Percentiles rank a stretch among this genome's conserved stretches.
Evolutionary conservation across 441 rosid species (phyloP).

Genomic region (Populus hybrid): DNA sequence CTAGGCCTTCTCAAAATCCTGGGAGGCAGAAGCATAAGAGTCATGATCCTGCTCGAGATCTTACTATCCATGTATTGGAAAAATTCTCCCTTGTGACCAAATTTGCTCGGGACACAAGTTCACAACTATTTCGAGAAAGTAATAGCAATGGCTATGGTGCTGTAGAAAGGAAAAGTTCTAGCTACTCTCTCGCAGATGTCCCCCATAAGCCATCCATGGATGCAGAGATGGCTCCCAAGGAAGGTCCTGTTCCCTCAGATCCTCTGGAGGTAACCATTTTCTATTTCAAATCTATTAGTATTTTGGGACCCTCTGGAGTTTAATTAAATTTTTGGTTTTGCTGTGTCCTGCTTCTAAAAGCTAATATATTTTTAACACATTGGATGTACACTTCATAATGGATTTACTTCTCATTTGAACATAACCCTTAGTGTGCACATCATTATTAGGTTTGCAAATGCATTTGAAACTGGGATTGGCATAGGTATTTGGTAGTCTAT

Average conservation of each 20-base stretch:
- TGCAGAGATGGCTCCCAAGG: constrained; percentile 39
- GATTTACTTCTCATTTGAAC: background rate
- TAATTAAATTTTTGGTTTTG: background rate
- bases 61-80: constrained; percentile 85
- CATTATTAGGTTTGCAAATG: background rate
- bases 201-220: constrained; percentile 37
- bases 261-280: constrained; percentile 69
- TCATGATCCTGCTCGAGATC: constrained; percentile 87
- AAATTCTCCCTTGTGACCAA: constrained; percentile 94
- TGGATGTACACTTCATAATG: background rate
- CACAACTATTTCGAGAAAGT: constrained; percentile 76
- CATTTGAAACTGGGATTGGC: background rate
- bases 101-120: constrained; percentile 93
- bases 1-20: constrained; percentile 42
- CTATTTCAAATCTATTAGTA: background rate
- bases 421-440: background rate
- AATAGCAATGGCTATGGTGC: constrained; percentile 57
- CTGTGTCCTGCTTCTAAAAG: background rate
- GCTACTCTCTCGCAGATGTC: constrained; percentile 39
- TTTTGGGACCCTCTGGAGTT: background rate
- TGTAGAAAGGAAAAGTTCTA: constrained; percentile 50
- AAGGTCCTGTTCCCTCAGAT: constrained; percentile 63
- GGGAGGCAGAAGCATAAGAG: constrained; percentile 59
- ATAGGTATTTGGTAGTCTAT: background rate
- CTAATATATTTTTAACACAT: background rate